These are phyloP conservation scores for Pachysandra terminalis DNA, from an alignment of 164 flowering plant genomes.

Conservation along the genomic window DNA sequence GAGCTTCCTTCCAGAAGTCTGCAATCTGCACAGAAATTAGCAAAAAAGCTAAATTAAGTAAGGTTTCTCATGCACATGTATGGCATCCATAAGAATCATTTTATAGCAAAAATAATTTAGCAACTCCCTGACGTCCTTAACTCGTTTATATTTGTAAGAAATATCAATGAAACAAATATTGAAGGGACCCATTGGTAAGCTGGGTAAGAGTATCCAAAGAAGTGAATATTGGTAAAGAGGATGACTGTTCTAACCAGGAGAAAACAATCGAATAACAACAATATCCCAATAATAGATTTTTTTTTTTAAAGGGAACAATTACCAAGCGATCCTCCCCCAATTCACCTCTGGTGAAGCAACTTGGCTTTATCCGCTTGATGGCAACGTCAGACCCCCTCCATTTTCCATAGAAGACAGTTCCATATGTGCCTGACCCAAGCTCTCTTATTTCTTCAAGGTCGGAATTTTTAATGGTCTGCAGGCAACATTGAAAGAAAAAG, in stretches of 20 bases:
- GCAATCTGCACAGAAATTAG: conserved; percentile 19
- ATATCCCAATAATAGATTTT: background rate
- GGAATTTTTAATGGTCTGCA: conserved; percentile 31
- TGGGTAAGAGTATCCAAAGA: no score
- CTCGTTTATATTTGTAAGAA: no score
- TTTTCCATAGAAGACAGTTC: conserved; percentile 43
- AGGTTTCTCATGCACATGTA: background rate
- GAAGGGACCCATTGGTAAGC: no score
- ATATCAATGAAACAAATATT: no score
- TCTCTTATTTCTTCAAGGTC: conserved; percentile 38
- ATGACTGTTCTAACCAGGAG: no score
- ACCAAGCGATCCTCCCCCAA: conserved; percentile 34
- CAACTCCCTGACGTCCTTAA: no score
- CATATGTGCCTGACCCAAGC: conserved; percentile 40
- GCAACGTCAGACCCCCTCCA: no score
- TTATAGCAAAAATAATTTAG: no score
- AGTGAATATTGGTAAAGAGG: no score
- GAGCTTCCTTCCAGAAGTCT: conserved; percentile 52
- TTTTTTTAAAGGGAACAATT: conserved; percentile 2
- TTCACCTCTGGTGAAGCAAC: conserved; percentile 28
- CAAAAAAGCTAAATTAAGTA: background rate
- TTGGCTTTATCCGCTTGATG: conserved; percentile 35
- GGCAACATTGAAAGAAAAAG: background rate
- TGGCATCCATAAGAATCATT: no score
- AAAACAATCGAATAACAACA: no score